These are phyloP conservation scores for Cadophora malorum DNA, from an alignment of 2,329 filamentous ascomycete genomes.

Conservation along the genomic window DNA sequence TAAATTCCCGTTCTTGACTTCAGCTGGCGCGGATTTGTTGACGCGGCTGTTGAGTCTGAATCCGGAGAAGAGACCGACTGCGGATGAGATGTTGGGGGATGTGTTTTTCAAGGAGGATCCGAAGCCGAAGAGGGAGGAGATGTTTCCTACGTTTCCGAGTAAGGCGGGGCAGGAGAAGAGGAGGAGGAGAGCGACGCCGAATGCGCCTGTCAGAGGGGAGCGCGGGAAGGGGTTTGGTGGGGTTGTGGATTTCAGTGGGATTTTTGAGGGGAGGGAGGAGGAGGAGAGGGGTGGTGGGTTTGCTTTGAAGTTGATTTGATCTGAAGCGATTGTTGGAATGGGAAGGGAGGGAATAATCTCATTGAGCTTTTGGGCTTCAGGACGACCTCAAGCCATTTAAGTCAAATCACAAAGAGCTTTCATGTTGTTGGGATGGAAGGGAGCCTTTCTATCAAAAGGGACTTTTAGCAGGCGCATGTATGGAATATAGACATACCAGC, in stretches of 20 bases:
- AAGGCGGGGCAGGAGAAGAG: slow-evolving; percentile 92
- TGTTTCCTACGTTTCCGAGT: slow-evolving; percentile 97
- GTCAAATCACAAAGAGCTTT: no score
- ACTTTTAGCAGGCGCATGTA: no score
- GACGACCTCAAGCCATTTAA: no score
- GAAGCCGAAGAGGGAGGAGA: slow-evolving; percentile 83
- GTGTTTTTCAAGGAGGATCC: slow-evolving; percentile 90
- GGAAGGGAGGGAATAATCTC: no score
- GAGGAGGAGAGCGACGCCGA: slow-evolving; percentile 74
- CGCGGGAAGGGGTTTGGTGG: slow-evolving; percentile 37
- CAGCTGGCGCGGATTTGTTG: slow-evolving; percentile 74
- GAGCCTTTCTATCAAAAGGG: no score
- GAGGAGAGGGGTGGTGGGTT: slow-evolving; percentile 72
- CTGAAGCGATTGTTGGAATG: no score
- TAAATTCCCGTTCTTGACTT: slow-evolving; percentile 81
- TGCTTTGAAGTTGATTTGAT: slow-evolving; percentile 64
- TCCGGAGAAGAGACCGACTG: slow-evolving; percentile 72
- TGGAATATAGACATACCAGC: no score
- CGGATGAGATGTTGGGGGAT: slow-evolving; percentile 77
- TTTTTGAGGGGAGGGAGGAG: slow-evolving; percentile 70
- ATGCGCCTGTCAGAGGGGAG: slow-evolving; percentile 81
- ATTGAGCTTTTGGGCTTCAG: no score
- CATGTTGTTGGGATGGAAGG: no score
- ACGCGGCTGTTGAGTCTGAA: slow-evolving; percentile 75
- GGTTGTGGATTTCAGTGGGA: slow-evolving; percentile 70